phyloP scores from a whole-genome alignment of 1,284 basidiomycete genomes.

The Filobasidium uniguttulatum region DNA sequence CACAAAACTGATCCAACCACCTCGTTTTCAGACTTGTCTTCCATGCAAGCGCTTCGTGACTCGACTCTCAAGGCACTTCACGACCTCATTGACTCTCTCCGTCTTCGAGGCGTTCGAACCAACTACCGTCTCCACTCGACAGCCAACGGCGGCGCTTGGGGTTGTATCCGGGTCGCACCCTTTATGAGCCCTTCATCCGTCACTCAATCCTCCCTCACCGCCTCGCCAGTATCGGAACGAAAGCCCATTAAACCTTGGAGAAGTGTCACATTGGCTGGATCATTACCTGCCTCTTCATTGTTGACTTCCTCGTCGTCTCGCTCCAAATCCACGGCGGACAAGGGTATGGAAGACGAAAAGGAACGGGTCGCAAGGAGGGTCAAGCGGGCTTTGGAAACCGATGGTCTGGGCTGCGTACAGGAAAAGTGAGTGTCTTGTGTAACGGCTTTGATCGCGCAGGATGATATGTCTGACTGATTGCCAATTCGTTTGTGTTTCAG shows the following conservation, averaged over 20 bases:
- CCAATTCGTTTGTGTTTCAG: constrained; percentile 13
- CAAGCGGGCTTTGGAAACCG: constrained; percentile 20
- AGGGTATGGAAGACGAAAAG: constrained; percentile 7
- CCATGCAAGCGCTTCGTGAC: constrained; percentile 34
- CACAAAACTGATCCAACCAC: neutral
- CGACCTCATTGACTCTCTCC: constrained; percentile 27
- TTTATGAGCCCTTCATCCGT: constrained; percentile 9
- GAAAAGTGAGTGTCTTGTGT: constrained; percentile 25
- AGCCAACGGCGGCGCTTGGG: constrained; percentile 25
- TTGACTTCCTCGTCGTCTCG: neutral
- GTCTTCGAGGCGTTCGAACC: constrained; percentile 23
- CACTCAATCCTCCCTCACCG: neutral
- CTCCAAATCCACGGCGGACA: neutral
- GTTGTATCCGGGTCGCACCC: constrained; percentile 30
- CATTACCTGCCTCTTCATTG: neutral
- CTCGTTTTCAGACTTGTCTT: constrained; percentile 29
- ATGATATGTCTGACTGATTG: neutral
- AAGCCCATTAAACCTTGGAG: neutral
- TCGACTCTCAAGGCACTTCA: constrained; percentile 33
- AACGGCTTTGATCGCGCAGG: neutral
- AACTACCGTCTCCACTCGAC: constrained; percentile 32
- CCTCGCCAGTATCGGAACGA: neutral
- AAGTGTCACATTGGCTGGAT: constrained; percentile 8
- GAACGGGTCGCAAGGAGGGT: constrained; percentile 8
- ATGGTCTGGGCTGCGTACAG: constrained; percentile 27